These are phyloP conservation scores for Vitrella brassicaformis DNA, from an alignment of 73 alveolate species.

Conservation along the genomic window DNA sequence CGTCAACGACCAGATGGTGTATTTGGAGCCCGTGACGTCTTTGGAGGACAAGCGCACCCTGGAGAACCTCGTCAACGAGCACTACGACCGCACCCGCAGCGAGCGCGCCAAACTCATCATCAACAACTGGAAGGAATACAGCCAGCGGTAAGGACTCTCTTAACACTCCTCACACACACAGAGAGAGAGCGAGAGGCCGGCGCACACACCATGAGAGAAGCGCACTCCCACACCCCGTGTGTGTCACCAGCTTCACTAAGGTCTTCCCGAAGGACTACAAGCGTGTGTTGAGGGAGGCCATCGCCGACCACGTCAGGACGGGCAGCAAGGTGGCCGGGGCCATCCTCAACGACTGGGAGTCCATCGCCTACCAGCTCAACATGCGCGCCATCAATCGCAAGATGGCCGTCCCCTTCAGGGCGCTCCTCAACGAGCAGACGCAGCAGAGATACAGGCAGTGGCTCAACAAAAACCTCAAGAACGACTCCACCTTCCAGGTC, in stretches of 20 bases:
- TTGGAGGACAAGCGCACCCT: background rate
- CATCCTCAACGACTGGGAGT: background rate
- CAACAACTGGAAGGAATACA: background rate
- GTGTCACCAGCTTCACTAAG: background rate
- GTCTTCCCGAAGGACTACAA: conserved; percentile 40
- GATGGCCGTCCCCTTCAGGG: no score
- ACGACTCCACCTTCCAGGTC: no score
- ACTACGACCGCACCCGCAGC: background rate
- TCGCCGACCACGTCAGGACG: background rate
- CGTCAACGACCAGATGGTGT: background rate
- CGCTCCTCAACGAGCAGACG: no score
- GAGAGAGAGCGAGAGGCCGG: background rate
- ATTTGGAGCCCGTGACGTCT: background rate
- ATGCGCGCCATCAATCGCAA: no score
- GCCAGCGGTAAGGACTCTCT: no score
- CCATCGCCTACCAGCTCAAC: background rate
- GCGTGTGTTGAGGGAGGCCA: conserved; percentile 9
- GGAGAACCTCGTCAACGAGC: background rate
- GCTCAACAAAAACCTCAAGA: no score
- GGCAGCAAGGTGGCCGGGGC: background rate
- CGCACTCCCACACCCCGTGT: background rate
- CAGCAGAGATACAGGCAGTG: no score
- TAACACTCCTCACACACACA: background rate
- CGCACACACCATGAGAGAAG: background rate
- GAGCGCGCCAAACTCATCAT: background rate